Evolutionary conservation across 225 moss, liverwort and hornwort species (phyloP).

Genomic region (Pleurozium schreberi): DNA sequence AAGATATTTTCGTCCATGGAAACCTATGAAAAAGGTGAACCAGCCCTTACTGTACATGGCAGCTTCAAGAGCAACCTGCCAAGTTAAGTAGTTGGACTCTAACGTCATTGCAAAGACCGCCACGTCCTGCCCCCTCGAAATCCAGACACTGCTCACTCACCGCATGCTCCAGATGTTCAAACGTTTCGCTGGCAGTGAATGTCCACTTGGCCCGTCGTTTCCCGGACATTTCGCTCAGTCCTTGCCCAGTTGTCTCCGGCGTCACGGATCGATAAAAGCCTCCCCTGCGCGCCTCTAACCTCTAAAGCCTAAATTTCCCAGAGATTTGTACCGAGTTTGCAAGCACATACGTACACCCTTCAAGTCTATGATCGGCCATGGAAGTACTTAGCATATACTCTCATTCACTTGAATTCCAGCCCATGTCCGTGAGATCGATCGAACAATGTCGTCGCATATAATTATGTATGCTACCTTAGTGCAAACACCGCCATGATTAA

Average conservation of each 20-base stretch:
- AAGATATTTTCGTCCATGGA: no score
- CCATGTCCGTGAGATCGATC: no score
- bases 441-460: neutral
- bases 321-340: neutral
- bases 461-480: neutral
- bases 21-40: no score
- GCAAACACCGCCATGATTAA: no score
- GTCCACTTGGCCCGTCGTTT: neutral
- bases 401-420: neutral
- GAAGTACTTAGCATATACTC: neutral
- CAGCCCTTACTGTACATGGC: no score
- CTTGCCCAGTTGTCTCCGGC: neutral
- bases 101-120: neutral
- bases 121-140: neutral
- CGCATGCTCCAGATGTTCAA: neutral
- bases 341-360: no score
- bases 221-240: neutral
- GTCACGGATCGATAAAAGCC: no score
- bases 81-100: no score
- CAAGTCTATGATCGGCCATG: no score
- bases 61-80: no score
- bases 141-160: neutral
- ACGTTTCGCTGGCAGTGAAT: neutral
- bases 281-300: neutral
- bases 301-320: neutral